A percentile compares a stretch with the other conserved stretches of the same genome.
Conservation (phyloP, 2,329 filamentous ascomycete genomes). For the Ophiocordyceps robertsii region DNA sequence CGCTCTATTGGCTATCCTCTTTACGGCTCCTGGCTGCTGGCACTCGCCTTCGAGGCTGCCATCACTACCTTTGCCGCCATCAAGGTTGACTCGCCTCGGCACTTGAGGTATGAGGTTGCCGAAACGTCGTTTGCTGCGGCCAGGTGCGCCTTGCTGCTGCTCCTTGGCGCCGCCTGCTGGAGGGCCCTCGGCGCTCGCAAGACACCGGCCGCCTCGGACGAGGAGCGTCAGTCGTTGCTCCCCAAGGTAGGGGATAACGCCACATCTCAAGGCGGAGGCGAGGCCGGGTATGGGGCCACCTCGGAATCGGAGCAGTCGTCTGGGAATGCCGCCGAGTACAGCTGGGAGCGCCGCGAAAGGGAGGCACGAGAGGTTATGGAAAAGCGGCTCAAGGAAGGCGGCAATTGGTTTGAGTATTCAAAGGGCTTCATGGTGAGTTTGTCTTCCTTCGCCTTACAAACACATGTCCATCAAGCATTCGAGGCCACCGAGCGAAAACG, state of each 20-base stretch:
- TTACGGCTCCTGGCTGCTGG: constrained; percentile 47
- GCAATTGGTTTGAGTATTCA: constrained; percentile 65
- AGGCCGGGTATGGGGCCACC: constrained; percentile 28
- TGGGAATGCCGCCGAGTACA: constrained; percentile 33
- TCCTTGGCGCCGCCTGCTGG: constrained; percentile 14
- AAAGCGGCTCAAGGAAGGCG: constrained; percentile 58
- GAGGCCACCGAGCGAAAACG: not conserved
- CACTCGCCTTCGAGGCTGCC: constrained; percentile 39
- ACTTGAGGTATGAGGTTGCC: constrained; percentile 8
- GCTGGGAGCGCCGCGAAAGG: constrained; percentile 38
- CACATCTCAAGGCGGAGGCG: constrained; percentile 8
- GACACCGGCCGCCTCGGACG: constrained; percentile 24
- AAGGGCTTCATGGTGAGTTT: constrained; percentile 51
- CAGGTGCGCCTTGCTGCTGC: constrained; percentile 12
- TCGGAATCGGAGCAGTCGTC: constrained; percentile 21
- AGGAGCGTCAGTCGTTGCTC: constrained; percentile 46
- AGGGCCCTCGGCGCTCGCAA: constrained; percentile 13
- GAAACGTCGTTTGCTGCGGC: constrained; percentile 9
- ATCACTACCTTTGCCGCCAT: constrained; percentile 20
- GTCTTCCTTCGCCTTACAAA: not conserved
- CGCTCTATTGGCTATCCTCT: constrained; percentile 49
- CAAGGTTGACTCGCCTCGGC: constrained; percentile 1
- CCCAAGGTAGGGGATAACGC: constrained; percentile 13
- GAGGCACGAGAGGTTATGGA: constrained; percentile 44
- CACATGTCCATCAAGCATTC: not conserved